Evolutionary conservation across 139 green algal species (phyloP), one percentile per base, ranked within the genome.

Genomic region (Marvania coccoides): DNA sequence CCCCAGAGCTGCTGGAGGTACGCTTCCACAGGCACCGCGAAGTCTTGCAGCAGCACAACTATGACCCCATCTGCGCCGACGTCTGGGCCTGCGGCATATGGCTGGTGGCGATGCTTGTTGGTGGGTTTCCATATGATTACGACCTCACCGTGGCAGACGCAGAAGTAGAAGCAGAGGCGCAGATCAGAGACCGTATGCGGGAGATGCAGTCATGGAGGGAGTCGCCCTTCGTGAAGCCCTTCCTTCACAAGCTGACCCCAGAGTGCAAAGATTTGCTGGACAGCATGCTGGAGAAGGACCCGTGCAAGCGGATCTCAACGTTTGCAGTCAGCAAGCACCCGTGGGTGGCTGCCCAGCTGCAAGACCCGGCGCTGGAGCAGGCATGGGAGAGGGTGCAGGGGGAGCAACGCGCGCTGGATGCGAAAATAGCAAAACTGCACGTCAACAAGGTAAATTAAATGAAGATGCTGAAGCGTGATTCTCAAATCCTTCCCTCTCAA

Each of bases 111-210:
- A 84, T 87, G 82, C 84, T 95, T 58, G 72, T 90, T 8, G 89
- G 89, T 23, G 82, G 82, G 47, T 95, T 94, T 71, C 86, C 86
- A n/a, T 95, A 90, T 72, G 89, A 95, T 74, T 81, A 89, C 63
- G 23, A 35, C 1, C 45, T 36, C 1, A 46, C 29, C 0, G 55
- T 36, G 4, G 46, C 65, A 24, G 62, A 63, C 38, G 36, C 24
- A 33, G 54, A 31, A 1, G 36, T 26, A 33, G 54, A 31, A 1
- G 67, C 63, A 15, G 47, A 77, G 61, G 47, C 62, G 60, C 51
- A 76, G 34, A 71, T 76, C 35, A 36, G 70, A 15, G 6, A 63
- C 15, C 14, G 47, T 62, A 23, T 63, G 57, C 13, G 24, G 46
- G 29, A 34, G 26, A 13, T 28, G 24, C n/a, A 56, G 34, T 33